Evolutionary conservation across 441 rosid genomes (phyloP).

Genomic region (Flueggea neowawraea): DNA sequence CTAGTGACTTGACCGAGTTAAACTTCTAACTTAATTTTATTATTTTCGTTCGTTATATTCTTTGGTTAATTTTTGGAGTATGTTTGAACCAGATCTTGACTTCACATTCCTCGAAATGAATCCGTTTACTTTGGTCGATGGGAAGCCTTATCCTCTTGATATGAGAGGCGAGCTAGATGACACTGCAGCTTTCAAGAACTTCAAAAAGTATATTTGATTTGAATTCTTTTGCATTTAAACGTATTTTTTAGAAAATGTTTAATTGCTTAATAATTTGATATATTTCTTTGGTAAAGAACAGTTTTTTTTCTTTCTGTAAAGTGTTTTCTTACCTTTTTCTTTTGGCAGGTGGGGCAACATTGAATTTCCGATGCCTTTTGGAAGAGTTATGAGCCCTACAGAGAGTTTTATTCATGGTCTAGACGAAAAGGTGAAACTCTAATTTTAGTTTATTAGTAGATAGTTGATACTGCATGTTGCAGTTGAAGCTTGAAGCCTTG

Average conservation of each 20-base stretch:
- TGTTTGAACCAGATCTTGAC: conserved; percentile 64
- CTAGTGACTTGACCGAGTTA: neutral
- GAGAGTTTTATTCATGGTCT: conserved; percentile 86
- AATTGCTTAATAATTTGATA: neutral
- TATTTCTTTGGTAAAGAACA: neutral
- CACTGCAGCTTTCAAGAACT: conserved; percentile 96
- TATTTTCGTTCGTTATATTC: neutral
- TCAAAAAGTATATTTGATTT: conserved; percentile 62
- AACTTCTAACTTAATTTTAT: neutral
- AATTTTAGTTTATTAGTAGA: neutral
- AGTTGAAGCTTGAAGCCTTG: no score
- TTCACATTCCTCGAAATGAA: conserved; percentile 99
- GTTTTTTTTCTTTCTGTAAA: neutral
- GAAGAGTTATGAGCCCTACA: conserved; percentile 83
- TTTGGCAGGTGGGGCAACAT: conserved; percentile 77
- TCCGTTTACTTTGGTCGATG: conserved; percentile 84
- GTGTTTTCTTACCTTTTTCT: neutral
- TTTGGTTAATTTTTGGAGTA: conserved; percentile 13
- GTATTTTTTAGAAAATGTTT: no score
- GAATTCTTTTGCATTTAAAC: neutral
- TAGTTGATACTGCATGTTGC: no score
- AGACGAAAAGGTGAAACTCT: conserved; percentile 76
- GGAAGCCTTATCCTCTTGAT: conserved; percentile 95
- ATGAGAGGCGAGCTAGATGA: conserved; percentile 99
- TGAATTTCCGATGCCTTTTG: conserved; percentile 92